phyloP scores from a whole-genome alignment of 176 grass and related monocot genomes.

The Alloteropsis semialata region DNA sequence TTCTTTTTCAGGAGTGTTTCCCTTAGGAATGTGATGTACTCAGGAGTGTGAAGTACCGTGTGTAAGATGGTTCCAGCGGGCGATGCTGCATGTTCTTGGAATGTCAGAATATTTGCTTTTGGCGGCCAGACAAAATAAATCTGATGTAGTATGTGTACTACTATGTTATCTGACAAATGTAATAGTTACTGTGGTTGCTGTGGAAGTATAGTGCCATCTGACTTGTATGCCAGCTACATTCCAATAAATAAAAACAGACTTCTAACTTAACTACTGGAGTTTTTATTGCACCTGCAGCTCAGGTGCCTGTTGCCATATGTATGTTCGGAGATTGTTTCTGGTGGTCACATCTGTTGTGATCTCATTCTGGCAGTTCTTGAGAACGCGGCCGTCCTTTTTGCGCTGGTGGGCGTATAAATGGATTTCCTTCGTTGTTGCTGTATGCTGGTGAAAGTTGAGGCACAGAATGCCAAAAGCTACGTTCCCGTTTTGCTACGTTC shows the following conservation, averaged over 20 bases:
- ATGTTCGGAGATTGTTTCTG: background rate
- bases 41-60: background rate
- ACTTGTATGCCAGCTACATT: background rate
- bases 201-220: background rate
- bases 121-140: background rate
- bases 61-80: background rate
- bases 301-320: background rate
- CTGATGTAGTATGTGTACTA: constrained; percentile 1
- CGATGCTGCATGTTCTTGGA: constrained; percentile 21
- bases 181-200: background rate
- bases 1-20: constrained; percentile 5
- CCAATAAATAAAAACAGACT: constrained; percentile 18
- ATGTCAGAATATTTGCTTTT: background rate
- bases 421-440: background rate
- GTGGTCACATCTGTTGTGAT: background rate
- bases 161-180: constrained; percentile 9
- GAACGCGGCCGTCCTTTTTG: background rate
- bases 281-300: background rate
- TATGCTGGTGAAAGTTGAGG: background rate
- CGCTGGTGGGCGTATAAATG: background rate
- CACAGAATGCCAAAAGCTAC: background rate
- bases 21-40: constrained; percentile 4
- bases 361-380: background rate
- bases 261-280: background rate
- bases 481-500: background rate